Evolutionary conservation across 2,329 filamentous ascomycete species (phyloP), one percentile per base, ranked within the genome.

Genomic region (Phyllosticta capitalensis): DNA sequence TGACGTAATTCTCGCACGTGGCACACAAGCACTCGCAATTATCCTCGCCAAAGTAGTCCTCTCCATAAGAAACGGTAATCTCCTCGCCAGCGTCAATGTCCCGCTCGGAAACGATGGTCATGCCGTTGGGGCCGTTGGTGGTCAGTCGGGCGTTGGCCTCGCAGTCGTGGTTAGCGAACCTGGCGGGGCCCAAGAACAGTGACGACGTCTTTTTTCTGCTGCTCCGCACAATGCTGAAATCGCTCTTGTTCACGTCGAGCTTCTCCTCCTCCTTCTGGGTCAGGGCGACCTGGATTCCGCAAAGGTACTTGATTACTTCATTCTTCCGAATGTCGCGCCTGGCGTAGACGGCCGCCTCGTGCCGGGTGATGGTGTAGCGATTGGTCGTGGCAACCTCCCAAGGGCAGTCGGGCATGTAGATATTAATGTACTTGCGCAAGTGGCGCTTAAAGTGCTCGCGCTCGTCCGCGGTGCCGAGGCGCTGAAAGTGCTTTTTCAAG

Each of bases 91-190:
- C 78, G 10, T 87, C 83, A 62, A 99, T 97, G 61, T 92, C 82
- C 64, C 86, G 84, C 33, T 85, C 84, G 2, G 94, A 90, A 55
- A 95, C 84, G 60, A 99, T 92, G 68, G 95, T 89, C 77, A 99
- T 96, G 38, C 90, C 90, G 61, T 92, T 86, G 60, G 87, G 84
- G 52, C 91, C 90, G 38, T 85, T 88, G 38, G 90, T 96, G 66
- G 89, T 87, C 52, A 99, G 81, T 68, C 86, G 84, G 9, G 92
- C 92, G 76, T 97, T 99, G 30, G 94, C 90, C 65, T 88, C 83
- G 75, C 94, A 99, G 72, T 99, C 94, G 74, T 99, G 94, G 70
- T 99, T 99, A 24, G 94, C 91, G 72, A 99, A 97, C 55, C 94
- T 86, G 33, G 94, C 94, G 7, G 94, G 95, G 0, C 94, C 94